Base-by-base conservation (phyloP, 2,329 filamentous ascomycete species). In the Diplocarpon mali region DNA sequence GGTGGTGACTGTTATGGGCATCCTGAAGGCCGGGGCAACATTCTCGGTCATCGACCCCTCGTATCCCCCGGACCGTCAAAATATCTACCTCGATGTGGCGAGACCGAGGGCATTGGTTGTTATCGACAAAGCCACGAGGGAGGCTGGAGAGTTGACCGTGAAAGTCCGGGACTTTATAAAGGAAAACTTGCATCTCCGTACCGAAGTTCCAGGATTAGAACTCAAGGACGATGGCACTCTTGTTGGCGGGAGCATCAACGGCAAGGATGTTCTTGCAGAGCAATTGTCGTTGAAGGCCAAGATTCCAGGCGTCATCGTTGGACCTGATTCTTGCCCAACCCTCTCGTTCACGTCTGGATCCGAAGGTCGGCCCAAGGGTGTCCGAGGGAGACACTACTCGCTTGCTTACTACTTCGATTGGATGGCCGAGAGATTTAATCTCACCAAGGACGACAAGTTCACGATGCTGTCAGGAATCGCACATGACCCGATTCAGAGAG, bases 341-440 rank as follows among this genome's bases (percentile, higher is more conserved):
- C 68, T 95, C 1, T 75, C 70, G 24, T 88, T 85, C 61, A 88
- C 84, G 1, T 78, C 72, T 6, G 87, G 88, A 4, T 76, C 72
- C 1, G 85, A 93, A 66, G 86, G 85, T 37, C 71, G 76, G 53
- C 88, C 87, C 29, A 95, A 94, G 69, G 87, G 87, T 54, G 90
- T 96, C 11, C 73, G 80, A 45, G 89, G 90, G 1, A 76, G 90
- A 12, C 90, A 96, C 65, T 96, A 83, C 67, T 84, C 78, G 40
- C 69, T 96, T 49, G 76, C 87, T 1, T 80, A 83, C 57, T 96
- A 95, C 67, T 93, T 90, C 60, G 78, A 81, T 15, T 96, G 88
- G 89, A 96, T 96, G 90, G 78, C 86, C 0, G 68, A 92, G 65
- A 78, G 70, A 2, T 96, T 96, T 63, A 70, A 78, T 39, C 71